Evolutionary conservation across 169 alveolate species (phyloP).

Genomic region (Besnoitia besnoiti): DNA sequence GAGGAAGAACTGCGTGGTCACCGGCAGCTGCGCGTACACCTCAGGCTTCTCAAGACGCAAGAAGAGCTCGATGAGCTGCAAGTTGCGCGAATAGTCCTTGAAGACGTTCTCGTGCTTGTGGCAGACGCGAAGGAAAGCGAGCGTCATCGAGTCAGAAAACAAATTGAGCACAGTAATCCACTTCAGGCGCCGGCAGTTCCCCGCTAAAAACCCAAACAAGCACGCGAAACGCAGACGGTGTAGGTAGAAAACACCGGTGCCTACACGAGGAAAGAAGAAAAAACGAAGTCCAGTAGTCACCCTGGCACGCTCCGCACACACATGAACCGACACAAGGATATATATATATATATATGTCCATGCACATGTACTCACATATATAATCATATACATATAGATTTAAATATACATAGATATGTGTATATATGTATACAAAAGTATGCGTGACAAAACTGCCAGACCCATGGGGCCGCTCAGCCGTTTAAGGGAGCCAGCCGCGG

Average conservation of each 20-base stretch:
- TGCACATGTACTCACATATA: not conserved
- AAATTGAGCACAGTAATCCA: constrained; percentile 24
- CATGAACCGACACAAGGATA: not conserved
- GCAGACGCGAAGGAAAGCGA: not conserved
- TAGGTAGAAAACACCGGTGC: not conserved
- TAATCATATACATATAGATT: not conserved
- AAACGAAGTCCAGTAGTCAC: too few relatives aligned
- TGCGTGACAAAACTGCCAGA: not conserved
- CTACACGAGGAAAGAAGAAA: not conserved
- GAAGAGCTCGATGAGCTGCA: constrained; percentile 41
- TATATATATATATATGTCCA: not conserved
- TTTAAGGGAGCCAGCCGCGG: not conserved
- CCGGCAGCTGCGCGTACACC: constrained; percentile 53
- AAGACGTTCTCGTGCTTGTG: not conserved
- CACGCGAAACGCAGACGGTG: not conserved
- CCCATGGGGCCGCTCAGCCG: too few relatives aligned
- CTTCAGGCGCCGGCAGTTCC: constrained; percentile 42
- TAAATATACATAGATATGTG: not conserved
- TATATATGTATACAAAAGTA: not conserved
- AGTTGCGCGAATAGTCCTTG: constrained; percentile 15
- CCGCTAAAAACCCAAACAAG: not conserved
- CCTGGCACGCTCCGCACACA: too few relatives aligned
- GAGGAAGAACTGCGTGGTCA: constrained; percentile 35
- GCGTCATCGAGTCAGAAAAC: constrained; percentile 25
- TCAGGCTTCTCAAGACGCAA: constrained; percentile 50